A percentile compares a stretch with the other conserved stretches of the same genome.
Conservation (phyloP, 2,329 filamentous ascomycete species). For the Hansfordia pulvinata region DNA sequence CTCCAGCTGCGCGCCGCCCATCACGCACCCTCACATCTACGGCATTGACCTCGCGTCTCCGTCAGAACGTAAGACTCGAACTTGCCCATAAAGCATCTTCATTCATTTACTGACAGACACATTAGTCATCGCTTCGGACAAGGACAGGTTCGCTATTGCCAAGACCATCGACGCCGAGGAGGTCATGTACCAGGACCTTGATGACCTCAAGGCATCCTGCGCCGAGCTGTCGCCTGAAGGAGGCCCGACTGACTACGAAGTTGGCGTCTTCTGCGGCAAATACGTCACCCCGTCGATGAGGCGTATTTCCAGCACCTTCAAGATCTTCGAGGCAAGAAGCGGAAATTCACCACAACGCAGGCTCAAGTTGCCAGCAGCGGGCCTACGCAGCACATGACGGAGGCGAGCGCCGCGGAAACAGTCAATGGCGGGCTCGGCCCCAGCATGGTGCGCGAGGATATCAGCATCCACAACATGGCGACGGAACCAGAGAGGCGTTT, state of each 20-base stretch:
- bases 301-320: slow-evolving; percentile 77
- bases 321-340: slow-evolving; percentile 54
- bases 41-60: slow-evolving; percentile 14
- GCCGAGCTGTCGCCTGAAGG: slow-evolving; percentile 51
- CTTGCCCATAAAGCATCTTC: too few relatives aligned
- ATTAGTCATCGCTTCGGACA: slow-evolving; percentile 52
- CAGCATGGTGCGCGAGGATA: slow-evolving; percentile 8
- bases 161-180: slow-evolving; percentile 15
- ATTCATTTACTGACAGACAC: neutral
- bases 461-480: slow-evolving; percentile 12
- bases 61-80: too few relatives aligned
- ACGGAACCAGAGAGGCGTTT: slow-evolving; percentile 8
- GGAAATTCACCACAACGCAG: slow-evolving; percentile 25
- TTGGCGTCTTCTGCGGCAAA: slow-evolving; percentile 81
- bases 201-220: slow-evolving; percentile 71
- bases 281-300: slow-evolving; percentile 69
- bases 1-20: slow-evolving; percentile 67
- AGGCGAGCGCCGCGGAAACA: slow-evolving; percentile 3
- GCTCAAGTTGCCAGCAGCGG: slow-evolving; percentile 4
- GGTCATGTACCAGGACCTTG: slow-evolving; percentile 64
- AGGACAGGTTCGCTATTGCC: slow-evolving; percentile 42
- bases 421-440: slow-evolving; percentile 1
- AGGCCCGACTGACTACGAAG: slow-evolving; percentile 57
- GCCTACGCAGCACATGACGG: slow-evolving; percentile 1
- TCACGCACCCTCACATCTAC: slow-evolving; percentile 80